phyloP scores from a whole-genome alignment of 106 monocot genomes.

The Cymbidium sinense region DNA sequence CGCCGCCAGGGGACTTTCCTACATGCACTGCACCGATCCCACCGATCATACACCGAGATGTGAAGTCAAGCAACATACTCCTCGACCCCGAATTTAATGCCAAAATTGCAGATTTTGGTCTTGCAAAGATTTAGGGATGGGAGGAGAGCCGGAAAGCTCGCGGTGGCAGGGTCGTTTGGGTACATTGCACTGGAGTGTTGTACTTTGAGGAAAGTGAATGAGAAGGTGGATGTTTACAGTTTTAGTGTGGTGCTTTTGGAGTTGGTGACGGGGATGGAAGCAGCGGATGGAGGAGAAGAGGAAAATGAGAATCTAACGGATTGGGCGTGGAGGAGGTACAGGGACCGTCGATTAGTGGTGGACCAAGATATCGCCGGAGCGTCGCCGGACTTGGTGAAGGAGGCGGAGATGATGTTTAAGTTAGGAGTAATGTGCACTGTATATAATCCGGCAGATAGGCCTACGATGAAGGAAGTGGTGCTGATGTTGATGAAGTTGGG shows the following conservation, averaged over 20 bases:
- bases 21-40: slow-evolving; percentile 50
- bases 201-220: slow-evolving; percentile 36
- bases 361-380: slow-evolving; percentile 24
- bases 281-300: slow-evolving; percentile 27
- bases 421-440: slow-evolving; percentile 56
- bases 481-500: slow-evolving; percentile 32
- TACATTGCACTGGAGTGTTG: slow-evolving; percentile 83
- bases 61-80: slow-evolving; percentile 64
- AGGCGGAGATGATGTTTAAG: slow-evolving; percentile 38
- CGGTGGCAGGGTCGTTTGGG: slow-evolving; percentile 53
- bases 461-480: slow-evolving; percentile 60
- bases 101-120: slow-evolving; percentile 53
- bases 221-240: slow-evolving; percentile 83
- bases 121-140: slow-evolving; percentile 38
- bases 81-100: slow-evolving; percentile 37
- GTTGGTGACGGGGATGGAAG: slow-evolving; percentile 48
- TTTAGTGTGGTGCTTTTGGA: slow-evolving; percentile 89
- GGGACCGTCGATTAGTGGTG: slow-evolving; percentile 17
- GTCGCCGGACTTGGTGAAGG: slow-evolving; percentile 4
- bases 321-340: slow-evolving; percentile 46
- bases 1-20: slow-evolving; percentile 42
- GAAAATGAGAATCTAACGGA: slow-evolving; percentile 29
- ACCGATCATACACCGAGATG: slow-evolving; percentile 45
- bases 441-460: slow-evolving; percentile 27
- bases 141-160: slow-evolving; percentile 35